These are phyloP conservation scores for Vitis amurensis DNA, from an alignment of 164 flowering plant species.

Conservation along the genomic window DNA sequence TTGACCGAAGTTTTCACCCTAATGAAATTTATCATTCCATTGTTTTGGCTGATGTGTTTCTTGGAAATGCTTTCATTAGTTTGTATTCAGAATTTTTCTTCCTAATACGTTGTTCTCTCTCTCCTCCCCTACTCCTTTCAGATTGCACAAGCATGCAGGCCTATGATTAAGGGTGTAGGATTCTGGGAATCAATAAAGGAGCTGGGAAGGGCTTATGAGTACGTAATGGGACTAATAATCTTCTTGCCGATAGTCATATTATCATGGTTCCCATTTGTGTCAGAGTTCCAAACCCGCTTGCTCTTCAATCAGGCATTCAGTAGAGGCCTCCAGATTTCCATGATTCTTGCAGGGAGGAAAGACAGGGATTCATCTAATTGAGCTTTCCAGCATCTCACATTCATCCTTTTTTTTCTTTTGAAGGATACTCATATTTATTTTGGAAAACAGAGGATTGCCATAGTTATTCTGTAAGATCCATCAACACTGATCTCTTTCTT, in stretches of 20 bases:
- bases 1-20: no score
- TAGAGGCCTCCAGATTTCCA: slow-evolving; percentile 97
- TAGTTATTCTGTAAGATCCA: no score
- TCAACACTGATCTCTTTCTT: no score
- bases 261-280: slow-evolving; percentile 95
- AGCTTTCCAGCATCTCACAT: no score
- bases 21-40: no score
- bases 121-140: slow-evolving; percentile 4
- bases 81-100: background rate
- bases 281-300: slow-evolving; percentile 90
- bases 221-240: slow-evolving; percentile 75
- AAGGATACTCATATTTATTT: no score
- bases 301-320: slow-evolving; percentile 99
- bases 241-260: slow-evolving; percentile 82
- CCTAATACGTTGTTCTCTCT: background rate
- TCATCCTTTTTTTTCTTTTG: no score
- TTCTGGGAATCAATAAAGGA: slow-evolving; percentile 87
- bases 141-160: slow-evolving; percentile 86
- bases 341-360: slow-evolving; percentile 87
- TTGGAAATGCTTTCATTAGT: no score
- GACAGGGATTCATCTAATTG: slow-evolving; percentile 20
- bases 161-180: slow-evolving; percentile 49
- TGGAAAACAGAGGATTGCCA: no score
- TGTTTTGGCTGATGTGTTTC: no score
- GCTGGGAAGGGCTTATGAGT: slow-evolving; percentile 82